Base-by-base conservation (phyloP, 441 rosid species). In the Erodium texanum region DNA sequence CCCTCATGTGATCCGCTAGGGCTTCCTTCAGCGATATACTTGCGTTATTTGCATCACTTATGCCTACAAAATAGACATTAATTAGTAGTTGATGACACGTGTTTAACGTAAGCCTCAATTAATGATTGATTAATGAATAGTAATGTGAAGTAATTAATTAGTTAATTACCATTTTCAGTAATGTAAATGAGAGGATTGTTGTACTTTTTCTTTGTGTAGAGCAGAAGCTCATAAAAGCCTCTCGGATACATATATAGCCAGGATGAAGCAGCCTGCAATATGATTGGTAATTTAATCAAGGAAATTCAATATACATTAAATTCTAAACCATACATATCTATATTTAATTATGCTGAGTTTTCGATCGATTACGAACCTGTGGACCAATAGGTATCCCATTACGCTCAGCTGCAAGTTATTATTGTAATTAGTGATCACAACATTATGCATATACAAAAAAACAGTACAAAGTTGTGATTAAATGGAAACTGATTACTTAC, bases 81-180 rank as follows among this genome's bases (percentile, higher is more conserved):
- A 27, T 27, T 27, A 27, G 29, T 27, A 27, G 29, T 27, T 27
- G 29, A 27, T 4, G 4, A 27, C 29, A 27, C 29, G 1, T 27
- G 29, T 27, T 1, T 27, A 27, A 27, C 4, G 29, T 27, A 27
- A 27, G 29, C 29, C 4, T 27, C 4, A 4, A 27, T 27, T 4
- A 27, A 27, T 27, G 29, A 27, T 4, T 27, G 29, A 4, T 3
- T 38, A 38, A 7, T 38, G 1, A 38, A 2, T 38, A 38, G 8
- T 38, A 38, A 38, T 38, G n/a, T n/a, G n/a, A n/a, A n/a, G n/a
- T n/a, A n/a, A n/a, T n/a, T n/a, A 7, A 36, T 36, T 5, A 4
- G 10, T 4, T 36, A 36, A 36, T 67, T 74, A 84, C 89, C 87
- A 64, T 87, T 85, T 27, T 87, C 88, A 4, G 88, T 87, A 7